Percentiles rank a stretch among this genome's conserved stretches.
phyloP scores from a whole-genome alignment of 225 moss, liverwort and hornwort genomes.

The Lunularia cruciata region DNA sequence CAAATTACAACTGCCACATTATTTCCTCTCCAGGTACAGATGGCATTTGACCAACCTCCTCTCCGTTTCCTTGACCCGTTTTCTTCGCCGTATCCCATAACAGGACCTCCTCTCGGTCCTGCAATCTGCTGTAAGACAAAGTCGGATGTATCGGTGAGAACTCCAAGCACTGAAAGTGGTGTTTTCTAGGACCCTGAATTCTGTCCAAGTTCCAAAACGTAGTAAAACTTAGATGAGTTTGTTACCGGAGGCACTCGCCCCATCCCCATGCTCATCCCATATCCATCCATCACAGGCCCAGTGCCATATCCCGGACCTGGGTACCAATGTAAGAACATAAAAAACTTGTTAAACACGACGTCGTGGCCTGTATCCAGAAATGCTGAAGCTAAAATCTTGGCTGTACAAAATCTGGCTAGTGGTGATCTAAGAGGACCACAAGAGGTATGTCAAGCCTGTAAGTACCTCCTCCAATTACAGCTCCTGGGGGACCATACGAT shows the following conservation, averaged over 20 bases:
- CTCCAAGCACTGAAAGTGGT: too few species aligned
- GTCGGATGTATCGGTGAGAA: too few species aligned
- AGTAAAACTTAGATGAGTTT: constrained; percentile 7
- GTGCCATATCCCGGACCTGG: constrained; percentile 90
- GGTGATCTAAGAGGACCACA: too few species aligned
- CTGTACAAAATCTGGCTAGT: too few species aligned
- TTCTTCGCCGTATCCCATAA: constrained; percentile 79
- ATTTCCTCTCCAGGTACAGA: too few species aligned
- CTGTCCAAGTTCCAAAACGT: background rate
- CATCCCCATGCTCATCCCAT: constrained; percentile 87
- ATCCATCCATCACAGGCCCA: constrained; percentile 96
- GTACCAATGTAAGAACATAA: constrained; percentile 4
- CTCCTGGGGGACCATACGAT: constrained; percentile 90
- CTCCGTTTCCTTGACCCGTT: constrained; percentile 97
- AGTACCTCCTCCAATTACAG: constrained; percentile 79
- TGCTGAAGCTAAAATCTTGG: too few species aligned
- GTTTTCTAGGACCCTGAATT: too few species aligned
- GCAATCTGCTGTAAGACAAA: too few species aligned
- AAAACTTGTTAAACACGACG: too few species aligned
- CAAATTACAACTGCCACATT: too few species aligned
- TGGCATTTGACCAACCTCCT: constrained; percentile 57
- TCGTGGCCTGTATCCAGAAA: too few species aligned
- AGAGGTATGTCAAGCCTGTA: too few species aligned
- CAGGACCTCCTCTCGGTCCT: constrained; percentile 80
- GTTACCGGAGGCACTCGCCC: constrained; percentile 90